Conservation (phyloP, 805 yeast species). For the Candida khao-thaluensis region DNA sequence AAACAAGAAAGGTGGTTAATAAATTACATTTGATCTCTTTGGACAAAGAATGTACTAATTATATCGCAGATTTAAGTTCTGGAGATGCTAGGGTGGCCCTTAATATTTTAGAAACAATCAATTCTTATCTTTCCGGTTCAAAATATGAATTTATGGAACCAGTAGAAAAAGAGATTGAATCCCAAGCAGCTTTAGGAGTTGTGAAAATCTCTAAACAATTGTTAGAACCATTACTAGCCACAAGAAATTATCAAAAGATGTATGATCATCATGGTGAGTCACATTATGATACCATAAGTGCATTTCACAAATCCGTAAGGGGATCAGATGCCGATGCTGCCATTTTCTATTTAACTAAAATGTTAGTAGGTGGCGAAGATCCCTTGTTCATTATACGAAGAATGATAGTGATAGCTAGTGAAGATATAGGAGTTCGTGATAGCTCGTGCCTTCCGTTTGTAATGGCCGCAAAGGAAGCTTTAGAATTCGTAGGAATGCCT, state of each 20-base stretch:
- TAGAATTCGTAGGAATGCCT: constrained; percentile 90
- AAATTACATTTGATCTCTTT: constrained; percentile 52
- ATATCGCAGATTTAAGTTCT: constrained; percentile 69
- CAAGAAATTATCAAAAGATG: constrained; percentile 47
- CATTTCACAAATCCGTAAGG: constrained; percentile 89
- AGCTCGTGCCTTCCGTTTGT: constrained; percentile 85
- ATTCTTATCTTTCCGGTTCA: constrained; percentile 48
- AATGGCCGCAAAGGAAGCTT: constrained; percentile 78
- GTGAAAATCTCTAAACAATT: constrained; percentile 39
- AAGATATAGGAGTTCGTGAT: constrained; percentile 87
- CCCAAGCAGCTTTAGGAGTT: constrained; percentile 25
- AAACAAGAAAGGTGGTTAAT: constrained; percentile 53
- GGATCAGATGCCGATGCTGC: constrained; percentile 92
- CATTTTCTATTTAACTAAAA: constrained; percentile 77
- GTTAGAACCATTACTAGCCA: constrained; percentile 44
- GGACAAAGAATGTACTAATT: constrained; percentile 56
- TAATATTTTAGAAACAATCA: constrained; percentile 72
- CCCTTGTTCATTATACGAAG: constrained; percentile 86
- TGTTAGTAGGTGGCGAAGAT: constrained; percentile 93
- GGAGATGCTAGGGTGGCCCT: constrained; percentile 90
- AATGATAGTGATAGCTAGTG: constrained; percentile 93
- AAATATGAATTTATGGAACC: constrained; percentile 21
- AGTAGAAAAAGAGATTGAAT: constrained; percentile 16
- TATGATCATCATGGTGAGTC: constrained; percentile 89
- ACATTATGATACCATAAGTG: constrained; percentile 94